Percentiles rank a stretch among this genome's conserved stretches.
Evolutionary conservation across 2,329 filamentous ascomycete species (phyloP).

Genomic region (Talaromyces sp.): DNA sequence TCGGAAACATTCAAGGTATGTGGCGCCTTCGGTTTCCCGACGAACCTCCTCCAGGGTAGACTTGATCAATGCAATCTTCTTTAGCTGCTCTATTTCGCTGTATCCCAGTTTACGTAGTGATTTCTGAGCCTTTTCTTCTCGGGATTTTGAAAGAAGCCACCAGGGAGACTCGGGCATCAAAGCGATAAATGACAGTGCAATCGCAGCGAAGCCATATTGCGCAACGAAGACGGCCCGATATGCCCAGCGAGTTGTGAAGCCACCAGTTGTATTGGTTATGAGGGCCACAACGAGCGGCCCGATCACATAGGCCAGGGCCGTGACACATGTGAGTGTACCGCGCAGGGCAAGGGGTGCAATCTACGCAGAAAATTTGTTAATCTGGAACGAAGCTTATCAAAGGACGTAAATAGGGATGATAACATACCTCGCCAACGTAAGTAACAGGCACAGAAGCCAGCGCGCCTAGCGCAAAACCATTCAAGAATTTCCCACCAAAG

Average conservation of each 20-base stretch:
- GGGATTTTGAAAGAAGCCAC: conserved; percentile 14
- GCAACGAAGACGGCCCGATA: conserved; percentile 47
- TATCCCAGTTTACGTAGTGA: conserved; percentile 15
- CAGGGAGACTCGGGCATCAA: conserved; percentile 20
- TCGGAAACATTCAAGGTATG: conserved; percentile 47
- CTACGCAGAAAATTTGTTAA: conserved; percentile 15
- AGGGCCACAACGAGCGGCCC: conserved; percentile 45
- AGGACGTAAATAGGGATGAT: neutral
- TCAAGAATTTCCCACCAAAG: conserved; percentile 49
- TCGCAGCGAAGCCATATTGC: conserved; percentile 46
- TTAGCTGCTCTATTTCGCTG: conserved; percentile 6
- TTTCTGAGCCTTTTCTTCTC: conserved; percentile 2
- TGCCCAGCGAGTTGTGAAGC: conserved; percentile 44
- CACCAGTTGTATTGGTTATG: conserved; percentile 42
- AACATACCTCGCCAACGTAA: conserved; percentile 34
- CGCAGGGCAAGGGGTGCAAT: conserved; percentile 44
- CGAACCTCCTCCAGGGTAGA: conserved; percentile 15
- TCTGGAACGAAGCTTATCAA: neutral
- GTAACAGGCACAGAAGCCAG: conserved; percentile 44
- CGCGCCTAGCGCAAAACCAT: conserved; percentile 46
- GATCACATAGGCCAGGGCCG: conserved; percentile 45
- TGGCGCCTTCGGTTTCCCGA: conserved; percentile 39
- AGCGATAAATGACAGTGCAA: conserved; percentile 30
- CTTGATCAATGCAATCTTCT: conserved; percentile 12
- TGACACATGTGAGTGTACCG: conserved; percentile 40